phyloP scores from a whole-genome alignment of 257 asterid genomes.

The Misopates orontium region DNA sequence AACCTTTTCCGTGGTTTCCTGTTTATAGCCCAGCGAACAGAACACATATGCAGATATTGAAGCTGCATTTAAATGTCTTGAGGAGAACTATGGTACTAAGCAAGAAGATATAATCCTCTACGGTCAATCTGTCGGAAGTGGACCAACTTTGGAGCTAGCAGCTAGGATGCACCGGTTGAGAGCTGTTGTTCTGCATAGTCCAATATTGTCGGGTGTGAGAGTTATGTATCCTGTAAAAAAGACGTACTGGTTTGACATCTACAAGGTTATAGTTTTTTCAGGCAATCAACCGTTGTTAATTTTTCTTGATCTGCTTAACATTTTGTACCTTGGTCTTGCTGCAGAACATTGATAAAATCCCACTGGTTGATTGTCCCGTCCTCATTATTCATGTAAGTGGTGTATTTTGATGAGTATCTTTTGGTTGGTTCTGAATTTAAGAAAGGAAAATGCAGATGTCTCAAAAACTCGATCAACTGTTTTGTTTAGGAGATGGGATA shows the following conservation, averaged over 20 bases:
- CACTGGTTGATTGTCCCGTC: conserved; percentile 52
- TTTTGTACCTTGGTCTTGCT: conserved; percentile 24
- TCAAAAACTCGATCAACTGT: background rate
- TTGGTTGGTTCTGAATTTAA: background rate
- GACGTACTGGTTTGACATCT: conserved; percentile 68
- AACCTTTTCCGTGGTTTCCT: conserved; percentile 15
- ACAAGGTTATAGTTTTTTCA: conserved; percentile 40
- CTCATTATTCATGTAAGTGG: conserved; percentile 81
- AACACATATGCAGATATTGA: conserved; percentile 67
- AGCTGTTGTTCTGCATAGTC: conserved; percentile 64
- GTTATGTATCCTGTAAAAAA: conserved; percentile 61
- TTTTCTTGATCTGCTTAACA: conserved; percentile 17
- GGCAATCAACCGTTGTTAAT: conserved; percentile 8
- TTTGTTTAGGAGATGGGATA: no score
- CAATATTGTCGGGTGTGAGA: conserved; percentile 63
- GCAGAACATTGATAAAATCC: conserved; percentile 78
- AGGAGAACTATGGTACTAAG: conserved; percentile 64
- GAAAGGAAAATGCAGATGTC: no score
- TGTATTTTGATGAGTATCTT: background rate
- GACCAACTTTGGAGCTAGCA: conserved; percentile 62
- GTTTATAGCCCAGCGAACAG: conserved; percentile 60
- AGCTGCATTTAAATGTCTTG: conserved; percentile 65
- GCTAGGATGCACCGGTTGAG: conserved; percentile 51
- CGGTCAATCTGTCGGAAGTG: conserved; percentile 71
- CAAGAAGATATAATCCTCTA: conserved; percentile 58